Evolutionary conservation across 352 stramenopile genomes (phyloP).

Genomic region (Bremia lactucae): DNA sequence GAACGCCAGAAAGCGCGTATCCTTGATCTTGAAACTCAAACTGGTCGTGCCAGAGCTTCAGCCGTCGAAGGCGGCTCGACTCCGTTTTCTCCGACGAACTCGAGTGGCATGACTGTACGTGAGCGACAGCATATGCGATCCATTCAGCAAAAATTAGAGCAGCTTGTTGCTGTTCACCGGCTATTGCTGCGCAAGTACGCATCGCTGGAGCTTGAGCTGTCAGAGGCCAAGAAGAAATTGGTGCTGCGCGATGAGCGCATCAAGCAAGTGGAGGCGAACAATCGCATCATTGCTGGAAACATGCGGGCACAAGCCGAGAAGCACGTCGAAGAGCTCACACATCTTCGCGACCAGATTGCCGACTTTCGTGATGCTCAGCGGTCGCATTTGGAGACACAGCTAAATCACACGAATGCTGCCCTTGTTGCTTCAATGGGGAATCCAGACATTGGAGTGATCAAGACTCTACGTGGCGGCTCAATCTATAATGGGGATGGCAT

Average conservation of each 20-base stretch:
- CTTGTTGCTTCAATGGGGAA: conserved; percentile 16
- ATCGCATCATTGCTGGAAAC: conserved; percentile 80
- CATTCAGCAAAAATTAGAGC: conserved; percentile 86
- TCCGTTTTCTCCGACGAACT: conserved; percentile 20
- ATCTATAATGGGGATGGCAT: conserved; percentile 56
- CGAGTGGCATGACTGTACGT: conserved; percentile 59
- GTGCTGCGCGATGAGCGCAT: conserved; percentile 85
- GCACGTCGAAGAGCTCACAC: conserved; percentile 80
- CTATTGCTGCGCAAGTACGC: conserved; percentile 87
- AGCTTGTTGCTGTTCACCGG: conserved; percentile 84
- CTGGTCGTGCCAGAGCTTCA: conserved; percentile 27
- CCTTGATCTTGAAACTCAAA: conserved; percentile 45
- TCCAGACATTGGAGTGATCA: conserved; percentile 34
- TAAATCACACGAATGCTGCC: conserved; percentile 33
- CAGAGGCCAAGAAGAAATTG: conserved; percentile 84
- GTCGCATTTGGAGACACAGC: conserved; percentile 64
- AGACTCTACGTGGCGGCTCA: conserved; percentile 54
- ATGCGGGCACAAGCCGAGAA: conserved; percentile 84
- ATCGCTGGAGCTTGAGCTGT: conserved; percentile 80
- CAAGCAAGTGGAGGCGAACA: conserved; percentile 83
- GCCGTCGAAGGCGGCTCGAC: conserved; percentile 21
- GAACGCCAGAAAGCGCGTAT: conserved; percentile 56
- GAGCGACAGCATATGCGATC: conserved; percentile 83
- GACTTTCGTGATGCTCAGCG: conserved; percentile 71
- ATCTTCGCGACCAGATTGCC: conserved; percentile 75